phyloP scores from a whole-genome alignment of 2,329 filamentous ascomycete species.

The Phoma sp. region DNA sequence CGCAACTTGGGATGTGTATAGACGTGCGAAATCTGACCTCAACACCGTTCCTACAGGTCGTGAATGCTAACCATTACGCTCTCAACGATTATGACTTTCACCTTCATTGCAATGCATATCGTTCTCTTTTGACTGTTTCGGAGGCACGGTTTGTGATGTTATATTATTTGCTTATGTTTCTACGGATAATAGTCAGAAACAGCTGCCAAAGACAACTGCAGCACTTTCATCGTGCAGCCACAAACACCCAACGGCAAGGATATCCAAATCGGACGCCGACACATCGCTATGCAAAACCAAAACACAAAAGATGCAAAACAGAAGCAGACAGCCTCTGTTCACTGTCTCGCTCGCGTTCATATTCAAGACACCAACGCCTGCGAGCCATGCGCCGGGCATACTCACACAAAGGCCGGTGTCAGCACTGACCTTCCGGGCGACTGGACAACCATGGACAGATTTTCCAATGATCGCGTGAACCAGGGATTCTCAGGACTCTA shows the following conservation, averaged over 20 bases:
- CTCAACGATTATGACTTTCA: too few species aligned
- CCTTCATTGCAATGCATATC: too few species aligned
- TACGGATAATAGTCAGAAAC: neutral
- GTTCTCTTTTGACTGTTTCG: too few species aligned
- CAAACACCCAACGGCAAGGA: slow-evolving; percentile 4
- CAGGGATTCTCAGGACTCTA: slow-evolving; percentile 23
- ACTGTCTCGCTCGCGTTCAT: neutral
- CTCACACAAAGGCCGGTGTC: slow-evolving; percentile 13
- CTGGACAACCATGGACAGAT: neutral
- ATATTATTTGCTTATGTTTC: neutral
- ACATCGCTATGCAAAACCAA: slow-evolving; percentile 19
- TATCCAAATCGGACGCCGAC: slow-evolving; percentile 11
- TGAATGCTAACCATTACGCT: too few species aligned
- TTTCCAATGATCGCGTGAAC: slow-evolving; percentile 2
- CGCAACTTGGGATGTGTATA: too few species aligned
- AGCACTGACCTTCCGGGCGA: neutral
- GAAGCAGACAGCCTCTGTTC: neutral
- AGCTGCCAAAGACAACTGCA: neutral
- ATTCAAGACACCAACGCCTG: too few species aligned
- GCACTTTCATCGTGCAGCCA: neutral
- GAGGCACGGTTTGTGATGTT: neutral
- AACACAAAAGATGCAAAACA: slow-evolving; percentile 5
- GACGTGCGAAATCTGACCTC: too few species aligned
- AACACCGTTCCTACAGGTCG: too few species aligned
- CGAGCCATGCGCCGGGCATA: too few species aligned